Evolutionary conservation across 1,284 basidiomycete species (phyloP).

Genomic region (Trichosporon inkin): DNA sequence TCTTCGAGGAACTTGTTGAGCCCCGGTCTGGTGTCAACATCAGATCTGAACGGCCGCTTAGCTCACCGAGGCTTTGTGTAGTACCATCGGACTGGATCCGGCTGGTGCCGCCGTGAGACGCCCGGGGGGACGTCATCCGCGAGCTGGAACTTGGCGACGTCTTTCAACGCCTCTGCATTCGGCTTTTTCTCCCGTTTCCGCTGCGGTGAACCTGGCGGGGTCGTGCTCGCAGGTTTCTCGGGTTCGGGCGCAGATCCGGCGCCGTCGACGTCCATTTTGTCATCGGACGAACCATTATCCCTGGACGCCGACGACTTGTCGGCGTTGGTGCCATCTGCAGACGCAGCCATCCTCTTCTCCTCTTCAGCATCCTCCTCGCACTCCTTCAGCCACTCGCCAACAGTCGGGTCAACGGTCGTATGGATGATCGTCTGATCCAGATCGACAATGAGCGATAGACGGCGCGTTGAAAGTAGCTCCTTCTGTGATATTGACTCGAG

Average conservation of each 20-base stretch:
- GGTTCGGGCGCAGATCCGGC: conserved; percentile 39
- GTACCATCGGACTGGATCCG: conserved; percentile 63
- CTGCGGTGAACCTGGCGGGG: conserved; percentile 24
- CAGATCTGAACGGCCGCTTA: no score
- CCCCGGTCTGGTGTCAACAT: conserved; percentile 64
- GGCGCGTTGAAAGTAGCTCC: conserved; percentile 68
- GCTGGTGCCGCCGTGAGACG: conserved; percentile 44
- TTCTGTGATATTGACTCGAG: conserved; percentile 78
- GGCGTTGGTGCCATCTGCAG: no score
- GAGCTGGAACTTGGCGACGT: conserved; percentile 77
- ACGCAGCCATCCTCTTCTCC: conserved; percentile 33
- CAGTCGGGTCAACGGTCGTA: conserved; percentile 96
- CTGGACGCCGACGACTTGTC: not conserved
- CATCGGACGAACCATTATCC: conserved; percentile 39
- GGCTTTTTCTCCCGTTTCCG: conserved; percentile 37
- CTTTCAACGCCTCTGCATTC: conserved; percentile 58
- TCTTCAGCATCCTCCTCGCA: conserved; percentile 53
- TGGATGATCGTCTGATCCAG: conserved; percentile 98
- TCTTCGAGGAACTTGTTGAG: conserved; percentile 69
- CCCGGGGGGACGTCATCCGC: conserved; percentile 67
- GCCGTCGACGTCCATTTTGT: conserved; percentile 11
- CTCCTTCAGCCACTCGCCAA: conserved; percentile 92
- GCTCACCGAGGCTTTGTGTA: conserved; percentile 91
- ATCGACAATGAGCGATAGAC: conserved; percentile 93
- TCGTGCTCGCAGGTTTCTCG: conserved; percentile 30